phyloP scores from a whole-genome alignment of 495 filamentous ascomycete species.

The Bryoglossum gracile region DNA sequence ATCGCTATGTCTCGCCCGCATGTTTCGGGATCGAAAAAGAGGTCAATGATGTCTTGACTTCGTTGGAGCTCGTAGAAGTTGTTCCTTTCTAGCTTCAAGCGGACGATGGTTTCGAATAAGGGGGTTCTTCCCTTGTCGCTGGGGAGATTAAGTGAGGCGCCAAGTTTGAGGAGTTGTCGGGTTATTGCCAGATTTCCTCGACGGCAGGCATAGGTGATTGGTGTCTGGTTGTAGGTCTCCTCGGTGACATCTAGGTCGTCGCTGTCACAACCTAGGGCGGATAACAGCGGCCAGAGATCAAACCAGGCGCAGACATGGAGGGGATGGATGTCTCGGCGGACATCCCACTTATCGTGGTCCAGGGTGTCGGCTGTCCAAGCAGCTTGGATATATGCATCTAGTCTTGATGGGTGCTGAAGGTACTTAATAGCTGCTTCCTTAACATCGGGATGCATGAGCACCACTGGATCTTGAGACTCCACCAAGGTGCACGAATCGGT shows the following conservation, averaged over 20 bases:
- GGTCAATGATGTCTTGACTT: neutral
- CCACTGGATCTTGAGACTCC: too few species aligned
- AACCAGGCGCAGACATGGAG: conserved; percentile 29
- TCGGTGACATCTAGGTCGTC: conserved; percentile 18
- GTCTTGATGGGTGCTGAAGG: conserved; percentile 10
- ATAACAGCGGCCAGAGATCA: conserved; percentile 16
- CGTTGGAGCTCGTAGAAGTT: neutral
- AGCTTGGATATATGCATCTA: conserved; percentile 25
- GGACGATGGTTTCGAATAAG: conserved; percentile 22
- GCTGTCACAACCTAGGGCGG: conserved; percentile 4
- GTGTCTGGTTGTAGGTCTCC: conserved; percentile 23
- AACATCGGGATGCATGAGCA: too few species aligned
- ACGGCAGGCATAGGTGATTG: conserved; percentile 28
- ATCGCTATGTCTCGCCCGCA: neutral
- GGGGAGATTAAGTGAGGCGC: conserved; percentile 18
- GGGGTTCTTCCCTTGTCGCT: conserved; percentile 21
- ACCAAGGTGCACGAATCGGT: too few species aligned
- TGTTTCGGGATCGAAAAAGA: conserved; percentile 4
- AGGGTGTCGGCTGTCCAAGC: conserved; percentile 22
- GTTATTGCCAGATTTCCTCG: conserved; percentile 21
- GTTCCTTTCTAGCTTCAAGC: neutral
- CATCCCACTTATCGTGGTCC: conserved; percentile 25
- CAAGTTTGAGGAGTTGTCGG: conserved; percentile 16
- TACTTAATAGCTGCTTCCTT: conserved; percentile 9
- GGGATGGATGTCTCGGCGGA: conserved; percentile 21